phyloP scores from a whole-genome alignment of 2,329 filamentous ascomycete genomes.

The Biscogniauxia sp. region DNA sequence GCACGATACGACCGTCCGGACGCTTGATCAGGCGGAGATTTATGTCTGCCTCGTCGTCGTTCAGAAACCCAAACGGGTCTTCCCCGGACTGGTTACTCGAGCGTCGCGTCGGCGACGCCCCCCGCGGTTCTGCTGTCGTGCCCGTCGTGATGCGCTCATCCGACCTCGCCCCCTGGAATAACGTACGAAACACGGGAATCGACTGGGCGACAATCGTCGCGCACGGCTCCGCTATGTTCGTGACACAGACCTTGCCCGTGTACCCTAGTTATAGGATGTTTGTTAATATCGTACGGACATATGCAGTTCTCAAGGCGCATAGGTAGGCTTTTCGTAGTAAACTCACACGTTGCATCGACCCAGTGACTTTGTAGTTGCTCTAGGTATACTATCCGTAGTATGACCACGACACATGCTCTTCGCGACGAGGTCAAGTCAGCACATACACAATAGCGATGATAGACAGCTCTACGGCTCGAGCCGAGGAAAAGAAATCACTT shows the following conservation, averaged over 20 bases:
- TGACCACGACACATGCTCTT: background rate
- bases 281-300: background rate
- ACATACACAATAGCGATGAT: background rate
- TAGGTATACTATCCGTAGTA: background rate
- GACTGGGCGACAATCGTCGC: constrained; percentile 8
- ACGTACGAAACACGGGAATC: constrained; percentile 6
- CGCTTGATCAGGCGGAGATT: constrained; percentile 5
- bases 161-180: constrained; percentile 1
- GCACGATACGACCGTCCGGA: constrained; percentile 6
- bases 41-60: background rate
- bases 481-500: background rate
- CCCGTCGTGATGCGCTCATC: background rate
- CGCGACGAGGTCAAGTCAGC: background rate
- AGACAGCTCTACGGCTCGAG: background rate
- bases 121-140: background rate
- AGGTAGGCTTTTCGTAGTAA: background rate
- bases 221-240: constrained; percentile 2
- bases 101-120: background rate
- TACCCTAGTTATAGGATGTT: background rate
- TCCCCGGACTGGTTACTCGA: background rate
- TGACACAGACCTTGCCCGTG: background rate
- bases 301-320: background rate
- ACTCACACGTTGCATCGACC: background rate
- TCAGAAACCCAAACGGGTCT: background rate
- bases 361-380: background rate